Base-by-base conservation (phyloP, 2,329 filamentous ascomycete genomes). In the Penicillium sp. region DNA sequence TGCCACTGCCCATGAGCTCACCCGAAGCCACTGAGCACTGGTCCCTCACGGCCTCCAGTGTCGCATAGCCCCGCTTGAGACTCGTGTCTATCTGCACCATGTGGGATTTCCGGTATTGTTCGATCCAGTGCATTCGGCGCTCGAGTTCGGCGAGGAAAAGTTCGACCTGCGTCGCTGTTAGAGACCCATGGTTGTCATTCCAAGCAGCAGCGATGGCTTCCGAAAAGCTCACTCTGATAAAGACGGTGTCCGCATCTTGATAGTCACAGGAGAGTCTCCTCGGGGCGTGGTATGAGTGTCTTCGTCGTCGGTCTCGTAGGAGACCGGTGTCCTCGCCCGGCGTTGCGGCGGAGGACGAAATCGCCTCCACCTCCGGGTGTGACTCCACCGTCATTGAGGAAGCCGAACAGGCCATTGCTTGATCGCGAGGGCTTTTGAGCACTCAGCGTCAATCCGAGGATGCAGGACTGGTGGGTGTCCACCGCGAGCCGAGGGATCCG, bases 1-100 rank as follows among this genome's bases (percentile, higher is more conserved):
- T 83, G 15, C 93, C 90, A 25, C 86, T 87, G 41, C 89, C 93
- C 53, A 97, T 80, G 32, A 96, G 79, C 60, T 93, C 91, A 47
- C 88, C 91, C 1, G 90, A 94, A 14, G 91, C 89, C 50, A 90
- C 82, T 26, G 87, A 88, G 67, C 93, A 98, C 56, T 88, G 81
- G 51, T 88, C 83, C 46, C 90, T 83, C 17, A 98, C 90, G 6
- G 87, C 83, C 58, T 91, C 84, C 2, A 98, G 74, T 0, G 90
- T 94, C 11, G 83, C 76, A 67, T 94, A 94, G 14, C 91, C 88
- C 51, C 87, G 81, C 29, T 86, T 83, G 40, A 97, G 82, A 58
- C 87, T 86, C 30, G 84, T 77, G 64, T 98, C 93, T 53, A 94
- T 77, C 47, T 84, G 84, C 43, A 89, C 70, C 59, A 94, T 78